These are phyloP conservation scores for Aschersonia sp. DNA, from an alignment of 2,329 filamentous ascomycete species.

Conservation along the genomic window DNA sequence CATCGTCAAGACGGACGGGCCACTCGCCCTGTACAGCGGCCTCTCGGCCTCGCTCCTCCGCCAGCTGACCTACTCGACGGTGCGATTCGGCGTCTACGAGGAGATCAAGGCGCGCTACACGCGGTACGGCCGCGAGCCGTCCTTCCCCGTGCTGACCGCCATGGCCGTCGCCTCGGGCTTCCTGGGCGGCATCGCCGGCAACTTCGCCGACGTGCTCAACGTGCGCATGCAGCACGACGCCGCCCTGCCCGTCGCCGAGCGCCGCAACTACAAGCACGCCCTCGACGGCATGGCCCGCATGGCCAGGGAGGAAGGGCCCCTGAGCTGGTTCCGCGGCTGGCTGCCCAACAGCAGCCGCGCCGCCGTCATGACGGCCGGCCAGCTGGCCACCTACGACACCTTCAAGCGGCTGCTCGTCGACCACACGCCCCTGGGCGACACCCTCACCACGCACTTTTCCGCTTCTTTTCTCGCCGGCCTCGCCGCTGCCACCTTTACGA, in stretches of 20 bases:
- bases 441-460: slow-evolving; percentile 62
- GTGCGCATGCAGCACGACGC: slow-evolving; percentile 96
- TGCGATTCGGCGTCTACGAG: slow-evolving; percentile 93
- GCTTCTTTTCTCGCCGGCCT: slow-evolving; percentile 68
- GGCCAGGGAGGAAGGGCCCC: slow-evolving; percentile 67
- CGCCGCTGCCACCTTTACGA: slow-evolving; percentile 72
- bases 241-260: slow-evolving; percentile 55
- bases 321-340: slow-evolving; percentile 69
- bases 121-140: slow-evolving; percentile 43
- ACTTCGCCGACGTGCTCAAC: slow-evolving; percentile 91
- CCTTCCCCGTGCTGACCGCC: slow-evolving; percentile 62
- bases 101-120: slow-evolving; percentile 56
- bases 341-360: slow-evolving; percentile 71
- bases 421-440: slow-evolving; percentile 53
- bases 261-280: slow-evolving; percentile 81
- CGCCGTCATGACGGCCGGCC: slow-evolving; percentile 75
- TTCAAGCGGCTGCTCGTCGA: slow-evolving; percentile 60
- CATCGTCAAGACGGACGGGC: slow-evolving; percentile 61
- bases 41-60: slow-evolving; percentile 85
- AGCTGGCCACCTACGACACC: slow-evolving; percentile 72
- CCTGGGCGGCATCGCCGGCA: slow-evolving; percentile 77
- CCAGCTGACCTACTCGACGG: slow-evolving; percentile 91
- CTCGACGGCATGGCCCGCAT: slow-evolving; percentile 77
- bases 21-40: slow-evolving; percentile 76
- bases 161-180: slow-evolving; percentile 78